These are phyloP conservation scores for Vicia faba DNA, from an alignment of 306 rosid genomes.

Conservation along the genomic window DNA sequence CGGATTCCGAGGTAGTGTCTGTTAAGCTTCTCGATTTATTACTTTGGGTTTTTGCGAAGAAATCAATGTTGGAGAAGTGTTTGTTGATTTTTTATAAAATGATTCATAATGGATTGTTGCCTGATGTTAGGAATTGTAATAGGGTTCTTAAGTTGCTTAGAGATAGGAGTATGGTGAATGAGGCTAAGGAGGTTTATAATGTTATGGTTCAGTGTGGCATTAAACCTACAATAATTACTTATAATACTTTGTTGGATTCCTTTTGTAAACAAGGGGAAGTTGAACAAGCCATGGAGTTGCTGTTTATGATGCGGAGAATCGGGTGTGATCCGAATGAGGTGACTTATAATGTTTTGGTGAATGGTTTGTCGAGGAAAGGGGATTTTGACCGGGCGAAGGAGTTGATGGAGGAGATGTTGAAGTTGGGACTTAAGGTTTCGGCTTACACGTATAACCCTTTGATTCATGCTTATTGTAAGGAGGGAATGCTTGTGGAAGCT, in stretches of 20 bases:
- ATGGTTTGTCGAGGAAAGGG: conserved; percentile 66
- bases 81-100: conserved; percentile 54
- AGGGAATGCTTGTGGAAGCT: conserved; percentile 60
- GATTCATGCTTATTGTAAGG: conserved; percentile 55
- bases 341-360: conserved; percentile 66
- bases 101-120: conserved; percentile 60
- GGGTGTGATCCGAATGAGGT: conserved; percentile 58
- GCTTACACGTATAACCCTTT: conserved; percentile 64
- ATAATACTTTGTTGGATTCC: conserved; percentile 66
- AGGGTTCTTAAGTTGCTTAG: conserved; percentile 69
- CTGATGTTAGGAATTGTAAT: conserved; percentile 74
- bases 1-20: conserved; percentile 38
- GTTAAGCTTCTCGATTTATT: conserved; percentile 64
- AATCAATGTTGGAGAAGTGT: conserved; percentile 56
- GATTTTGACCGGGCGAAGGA: conserved; percentile 58
- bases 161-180: conserved; percentile 42
- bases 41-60: conserved; percentile 53
- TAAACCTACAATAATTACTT: conserved; percentile 58
- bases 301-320: conserved; percentile 52
- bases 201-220: conserved; percentile 63
- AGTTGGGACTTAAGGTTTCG: conserved; percentile 55
- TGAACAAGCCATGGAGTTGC: conserved; percentile 53
- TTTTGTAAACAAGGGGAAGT: conserved; percentile 71
- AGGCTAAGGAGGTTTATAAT: conserved; percentile 56
- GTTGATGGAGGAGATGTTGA: conserved; percentile 58